Evolutionary conservation across 2,329 filamentous ascomycete species (phyloP).

Genomic region (Fusarium goolgardi): DNA sequence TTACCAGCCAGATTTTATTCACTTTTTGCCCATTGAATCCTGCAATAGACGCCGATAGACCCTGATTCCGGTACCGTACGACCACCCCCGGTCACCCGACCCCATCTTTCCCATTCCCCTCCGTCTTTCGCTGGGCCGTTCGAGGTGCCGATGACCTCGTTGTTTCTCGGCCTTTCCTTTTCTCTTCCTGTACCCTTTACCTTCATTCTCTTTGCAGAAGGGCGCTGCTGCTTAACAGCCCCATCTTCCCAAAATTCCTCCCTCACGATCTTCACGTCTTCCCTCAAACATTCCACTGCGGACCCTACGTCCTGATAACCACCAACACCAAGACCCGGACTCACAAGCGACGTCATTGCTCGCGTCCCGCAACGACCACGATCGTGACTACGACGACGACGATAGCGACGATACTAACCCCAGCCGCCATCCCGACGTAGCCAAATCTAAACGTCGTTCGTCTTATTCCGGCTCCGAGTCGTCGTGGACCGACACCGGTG

Average conservation of each 20-base stretch:
- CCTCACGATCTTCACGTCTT: conserved; percentile 73
- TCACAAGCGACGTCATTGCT: conserved; percentile 54
- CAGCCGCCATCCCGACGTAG: conserved; percentile 48
- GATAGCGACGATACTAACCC: conserved; percentile 46
- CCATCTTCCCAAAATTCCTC: conserved; percentile 85
- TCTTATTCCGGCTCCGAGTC: conserved; percentile 71
- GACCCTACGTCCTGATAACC: conserved; percentile 64
- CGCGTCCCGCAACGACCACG: conserved; percentile 53
- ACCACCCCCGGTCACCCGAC: conserved; percentile 48
- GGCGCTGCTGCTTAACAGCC: conserved; percentile 84
- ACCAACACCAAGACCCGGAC: conserved; percentile 55
- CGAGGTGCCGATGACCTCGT: conserved; percentile 49
- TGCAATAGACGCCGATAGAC: conserved; percentile 30
- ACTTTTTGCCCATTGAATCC: conserved; percentile 23
- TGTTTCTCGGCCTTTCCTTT: conserved; percentile 39
- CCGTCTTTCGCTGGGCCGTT: conserved; percentile 44
- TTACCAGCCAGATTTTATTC: conserved; percentile 9
- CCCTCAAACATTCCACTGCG: conserved; percentile 89
- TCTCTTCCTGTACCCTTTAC: conserved; percentile 50
- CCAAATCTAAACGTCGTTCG: conserved; percentile 43
- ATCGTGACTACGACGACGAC: conserved; percentile 58
- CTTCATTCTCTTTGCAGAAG: conserved; percentile 60
- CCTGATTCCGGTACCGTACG: conserved; percentile 39
- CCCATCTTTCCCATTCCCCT: conserved; percentile 45
- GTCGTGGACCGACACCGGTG: conserved; percentile 93